Base-by-base conservation (phyloP, 306 rosid species). In the Echinosophora koreensis region DNA sequence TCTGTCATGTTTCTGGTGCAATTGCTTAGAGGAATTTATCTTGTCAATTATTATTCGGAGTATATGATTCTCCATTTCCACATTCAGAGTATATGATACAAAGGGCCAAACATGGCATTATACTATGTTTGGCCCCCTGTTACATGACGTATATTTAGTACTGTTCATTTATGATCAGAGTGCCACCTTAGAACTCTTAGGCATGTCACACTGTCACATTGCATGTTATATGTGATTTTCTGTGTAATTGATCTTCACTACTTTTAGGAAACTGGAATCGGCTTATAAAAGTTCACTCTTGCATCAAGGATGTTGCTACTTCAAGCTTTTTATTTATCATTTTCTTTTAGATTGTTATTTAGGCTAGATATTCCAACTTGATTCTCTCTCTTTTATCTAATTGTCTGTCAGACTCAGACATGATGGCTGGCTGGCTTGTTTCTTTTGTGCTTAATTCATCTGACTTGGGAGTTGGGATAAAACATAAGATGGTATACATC, bases 11-110 rank as follows among this genome's bases (percentile, higher is more conserved):
- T 58, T 60, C 32, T 60, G 37, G 42, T 50, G 7, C 10, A 2
- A n/a, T 34, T 59, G 28, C 62, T 47, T 34, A 22, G 15, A 46
- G 47, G 35, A 34, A 49, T 78, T 17, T 37, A 17, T 69, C 11
- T 55, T 42, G 2, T 55, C 35, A 66, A 47, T 42, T 22, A 76
- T 57, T 27, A 55, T 77, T 67, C 39, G 1, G 9, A 34, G 32
- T 2, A 15, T 32, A 41, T 16, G 28, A 49, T 34, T 62, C 50
- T 74, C 27, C 61, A 9, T 58, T 13, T 42, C 10, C 32, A 1
- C 9, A 12, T 30, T 30, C 32, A 30, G 32, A 30, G 32, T 30
- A 30, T 30, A 30, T 30, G 32, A 2, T 30, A 30, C 32, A 30
- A 30, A 30, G 32, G 32, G 32, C 32, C 32, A 30, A 30, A 30